Evolutionary conservation across 257 asterid species (phyloP).

Genomic region (Solanum medicagineum): DNA sequence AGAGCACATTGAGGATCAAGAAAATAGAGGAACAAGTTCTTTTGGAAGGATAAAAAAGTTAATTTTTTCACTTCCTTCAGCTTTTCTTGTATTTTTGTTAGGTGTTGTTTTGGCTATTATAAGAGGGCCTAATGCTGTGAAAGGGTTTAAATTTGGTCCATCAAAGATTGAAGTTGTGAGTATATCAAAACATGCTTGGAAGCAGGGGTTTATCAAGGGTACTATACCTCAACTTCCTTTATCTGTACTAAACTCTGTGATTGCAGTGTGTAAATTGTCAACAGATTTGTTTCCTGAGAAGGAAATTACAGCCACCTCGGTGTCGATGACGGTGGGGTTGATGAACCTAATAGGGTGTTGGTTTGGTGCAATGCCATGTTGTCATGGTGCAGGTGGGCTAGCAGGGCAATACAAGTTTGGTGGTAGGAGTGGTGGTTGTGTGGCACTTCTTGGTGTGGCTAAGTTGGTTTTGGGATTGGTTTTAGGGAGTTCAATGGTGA

Average conservation of each 20-base stretch:
- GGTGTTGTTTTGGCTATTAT: constrained; percentile 46
- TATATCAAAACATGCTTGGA: constrained; percentile 56
- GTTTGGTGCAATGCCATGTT: constrained; percentile 82
- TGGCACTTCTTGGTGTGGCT: constrained; percentile 62
- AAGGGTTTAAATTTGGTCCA: constrained; percentile 54
- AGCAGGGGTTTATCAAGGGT: constrained; percentile 65
- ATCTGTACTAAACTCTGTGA: constrained; percentile 60
- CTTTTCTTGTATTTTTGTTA: constrained; percentile 38
- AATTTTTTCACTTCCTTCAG: constrained; percentile 50
- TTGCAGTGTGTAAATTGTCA: constrained; percentile 71
- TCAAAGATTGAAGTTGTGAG: constrained; percentile 26
- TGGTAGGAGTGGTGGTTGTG: constrained; percentile 68
- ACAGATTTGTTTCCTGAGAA: constrained; percentile 61
- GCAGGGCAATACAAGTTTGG: constrained; percentile 86
- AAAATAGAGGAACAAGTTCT: background rate
- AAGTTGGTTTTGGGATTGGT: constrained; percentile 48
- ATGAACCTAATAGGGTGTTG: constrained; percentile 73
- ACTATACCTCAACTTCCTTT: constrained; percentile 68
- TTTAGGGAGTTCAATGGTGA: constrained; percentile 58
- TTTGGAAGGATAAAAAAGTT: constrained; percentile 8
- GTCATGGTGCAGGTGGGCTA: constrained; percentile 86
- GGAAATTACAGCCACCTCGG: constrained; percentile 49
- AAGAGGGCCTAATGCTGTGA: constrained; percentile 51
- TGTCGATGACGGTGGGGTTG: constrained; percentile 57
- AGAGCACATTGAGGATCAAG: constrained; percentile 6